Evolutionary conservation across 257 asterid species (phyloP).

Genomic region (Coffea eugenioides): DNA sequence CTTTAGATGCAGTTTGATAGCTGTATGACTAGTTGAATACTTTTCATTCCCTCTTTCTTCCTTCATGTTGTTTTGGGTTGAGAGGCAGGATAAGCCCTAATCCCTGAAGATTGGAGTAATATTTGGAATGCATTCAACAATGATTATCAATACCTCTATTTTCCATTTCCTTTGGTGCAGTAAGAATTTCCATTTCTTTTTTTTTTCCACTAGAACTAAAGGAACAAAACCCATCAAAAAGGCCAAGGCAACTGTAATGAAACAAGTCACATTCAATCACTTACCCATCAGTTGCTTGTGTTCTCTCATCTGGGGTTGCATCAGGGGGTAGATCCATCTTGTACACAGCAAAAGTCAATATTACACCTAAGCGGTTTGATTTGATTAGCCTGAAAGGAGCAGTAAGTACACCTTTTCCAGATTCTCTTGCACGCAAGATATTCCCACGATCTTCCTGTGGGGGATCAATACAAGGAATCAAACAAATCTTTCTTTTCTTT

Average conservation of each 20-base stretch:
- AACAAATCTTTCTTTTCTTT: conserved; percentile 10
- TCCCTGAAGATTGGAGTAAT: background rate
- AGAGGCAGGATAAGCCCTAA: background rate
- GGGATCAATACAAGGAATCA: conserved; percentile 5
- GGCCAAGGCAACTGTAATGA: background rate
- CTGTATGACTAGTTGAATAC: background rate
- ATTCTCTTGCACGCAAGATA: conserved; percentile 90
- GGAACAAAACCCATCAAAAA: background rate
- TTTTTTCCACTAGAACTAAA: background rate
- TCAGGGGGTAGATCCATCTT: conserved; percentile 62
- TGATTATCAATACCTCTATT: background rate
- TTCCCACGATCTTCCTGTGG: conserved; percentile 96
- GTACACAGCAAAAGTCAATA: conserved; percentile 93
- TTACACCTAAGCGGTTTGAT: conserved; percentile 92
- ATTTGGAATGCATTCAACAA: conserved; percentile 1
- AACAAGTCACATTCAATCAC: conserved; percentile 3
- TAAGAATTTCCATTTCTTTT: background rate
- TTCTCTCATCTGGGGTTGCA: conserved; percentile 74
- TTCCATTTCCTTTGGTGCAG: background rate
- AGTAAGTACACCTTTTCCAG: conserved; percentile 95
- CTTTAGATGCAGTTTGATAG: background rate
- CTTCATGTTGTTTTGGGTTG: background rate
- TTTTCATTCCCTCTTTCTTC: background rate
- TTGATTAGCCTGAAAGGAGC: conserved; percentile 94
- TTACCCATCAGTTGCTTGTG: conserved; percentile 84